These are phyloP conservation scores for Clavispora carvajalis DNA, from an alignment of 805 yeast species.

Conservation along the genomic window DNA sequence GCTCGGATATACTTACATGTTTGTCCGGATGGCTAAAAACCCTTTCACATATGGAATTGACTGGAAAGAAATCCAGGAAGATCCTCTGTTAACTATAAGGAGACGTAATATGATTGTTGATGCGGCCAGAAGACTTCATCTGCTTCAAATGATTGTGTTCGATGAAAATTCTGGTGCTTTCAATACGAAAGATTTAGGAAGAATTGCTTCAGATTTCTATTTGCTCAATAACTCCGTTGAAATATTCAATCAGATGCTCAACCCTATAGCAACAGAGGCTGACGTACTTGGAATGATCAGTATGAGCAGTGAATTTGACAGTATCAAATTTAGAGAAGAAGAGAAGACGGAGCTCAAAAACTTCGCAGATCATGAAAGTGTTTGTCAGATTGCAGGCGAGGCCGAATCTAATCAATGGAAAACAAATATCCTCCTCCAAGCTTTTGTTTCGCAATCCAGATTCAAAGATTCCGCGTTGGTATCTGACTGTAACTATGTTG, in stretches of 20 bases:
- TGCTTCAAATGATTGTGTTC: conserved; percentile 87
- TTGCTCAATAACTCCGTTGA: conserved; percentile 81
- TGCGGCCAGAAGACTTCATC: conserved; percentile 81
- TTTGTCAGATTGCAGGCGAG: conserved; percentile 80
- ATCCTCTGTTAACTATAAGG: conserved; percentile 70
- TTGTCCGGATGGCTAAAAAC: conserved; percentile 89
- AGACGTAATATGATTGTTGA: conserved; percentile 69
- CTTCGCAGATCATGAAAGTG: conserved; percentile 53
- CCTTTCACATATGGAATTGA: conserved; percentile 90
- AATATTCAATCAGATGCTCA: conserved; percentile 78
- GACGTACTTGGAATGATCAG: conserved; percentile 84
- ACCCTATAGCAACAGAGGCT: conserved; percentile 85
- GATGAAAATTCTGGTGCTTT: conserved; percentile 81
- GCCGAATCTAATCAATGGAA: conserved; percentile 76
- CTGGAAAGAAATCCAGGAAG: conserved; percentile 79
- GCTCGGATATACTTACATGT: conserved; percentile 96
- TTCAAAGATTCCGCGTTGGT: conserved; percentile 75
- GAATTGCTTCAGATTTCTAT: conserved; percentile 93
- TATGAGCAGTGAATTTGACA: conserved; percentile 91
- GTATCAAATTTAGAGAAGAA: conserved; percentile 82
- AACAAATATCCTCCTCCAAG: conserved; percentile 80
- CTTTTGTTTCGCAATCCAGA: conserved; percentile 71
- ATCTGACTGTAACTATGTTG: conserved; percentile 88
- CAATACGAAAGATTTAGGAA: conserved; percentile 81
- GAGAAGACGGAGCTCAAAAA: conserved; percentile 69